These are phyloP conservation scores for Stephania cephalantha DNA, from an alignment of 164 flowering plant genomes.

Conservation along the genomic window DNA sequence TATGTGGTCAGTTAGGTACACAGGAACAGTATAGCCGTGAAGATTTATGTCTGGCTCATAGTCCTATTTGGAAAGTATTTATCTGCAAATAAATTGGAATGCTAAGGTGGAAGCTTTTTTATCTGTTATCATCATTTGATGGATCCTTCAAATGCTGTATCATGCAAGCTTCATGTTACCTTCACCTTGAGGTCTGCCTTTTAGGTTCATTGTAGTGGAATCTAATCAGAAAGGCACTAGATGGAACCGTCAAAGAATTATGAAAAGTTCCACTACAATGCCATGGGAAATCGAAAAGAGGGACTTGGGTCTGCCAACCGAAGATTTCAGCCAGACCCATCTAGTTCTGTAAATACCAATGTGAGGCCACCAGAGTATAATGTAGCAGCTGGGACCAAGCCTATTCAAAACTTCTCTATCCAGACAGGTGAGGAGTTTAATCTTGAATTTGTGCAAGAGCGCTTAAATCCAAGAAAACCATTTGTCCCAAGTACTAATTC, in stretches of 20 bases:
- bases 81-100: neutral
- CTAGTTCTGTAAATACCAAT: slow-evolving; percentile 30
- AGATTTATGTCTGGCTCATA: neutral
- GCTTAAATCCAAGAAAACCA: slow-evolving; percentile 48
- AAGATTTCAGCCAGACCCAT: slow-evolving; percentile 39
- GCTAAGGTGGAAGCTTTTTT: neutral
- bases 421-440: slow-evolving; percentile 97
- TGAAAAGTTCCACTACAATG: slow-evolving; percentile 31
- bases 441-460: slow-evolving; percentile 77
- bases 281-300: slow-evolving; percentile 35
- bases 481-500: slow-evolving; percentile 30
- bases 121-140: neutral
- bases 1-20: neutral
- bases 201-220: slow-evolving; percentile 27
- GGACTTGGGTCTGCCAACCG: slow-evolving; percentile 35
- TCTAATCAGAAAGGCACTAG: slow-evolving; percentile 25
- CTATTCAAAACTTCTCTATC: slow-evolving; percentile 67
- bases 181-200: slow-evolving; percentile 13
- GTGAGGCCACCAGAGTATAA: slow-evolving; percentile 45
- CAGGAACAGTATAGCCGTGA: slow-evolving; percentile 11
- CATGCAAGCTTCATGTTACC: slow-evolving; percentile 8
- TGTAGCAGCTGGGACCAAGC: slow-evolving; percentile 36
- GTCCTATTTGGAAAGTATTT: neutral
- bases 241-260: slow-evolving; percentile 34
- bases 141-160: slow-evolving; percentile 1